A percentile compares a stretch with the other conserved stretches of the same genome.
These are phyloP conservation scores for Colletotrichum karsti DNA, from an alignment of 2,329 filamentous ascomycete species.

Conservation along the genomic window DNA sequence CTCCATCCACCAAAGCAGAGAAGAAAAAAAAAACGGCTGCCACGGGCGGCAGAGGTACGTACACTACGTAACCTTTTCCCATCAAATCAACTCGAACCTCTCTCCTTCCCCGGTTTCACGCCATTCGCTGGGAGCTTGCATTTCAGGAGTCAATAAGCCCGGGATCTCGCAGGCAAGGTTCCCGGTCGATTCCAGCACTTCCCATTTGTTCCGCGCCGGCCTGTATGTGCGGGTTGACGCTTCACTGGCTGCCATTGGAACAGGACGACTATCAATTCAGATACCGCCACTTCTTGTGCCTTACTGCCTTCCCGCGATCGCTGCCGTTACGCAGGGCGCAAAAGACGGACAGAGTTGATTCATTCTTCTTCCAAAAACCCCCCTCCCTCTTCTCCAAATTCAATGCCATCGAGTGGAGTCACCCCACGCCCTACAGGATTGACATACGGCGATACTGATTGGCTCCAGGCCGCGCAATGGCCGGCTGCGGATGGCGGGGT, in stretches of 20 bases:
- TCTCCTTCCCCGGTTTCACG: not conserved
- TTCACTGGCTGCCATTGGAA: not conserved
- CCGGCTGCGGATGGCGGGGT: slow-evolving; percentile 11
- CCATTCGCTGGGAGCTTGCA: not conserved
- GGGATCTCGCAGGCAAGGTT: not conserved
- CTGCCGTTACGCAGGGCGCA: not conserved
- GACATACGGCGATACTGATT: not conserved
- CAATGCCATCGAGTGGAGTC: not conserved
- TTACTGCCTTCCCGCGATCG: not conserved
- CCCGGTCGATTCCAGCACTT: not conserved
- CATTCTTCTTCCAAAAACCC: not conserved
- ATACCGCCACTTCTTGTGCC: not conserved
- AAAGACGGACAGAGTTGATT: not conserved
- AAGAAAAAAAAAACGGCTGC: not conserved
- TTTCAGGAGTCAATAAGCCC: not conserved
- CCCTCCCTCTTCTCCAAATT: slow-evolving; percentile 9
- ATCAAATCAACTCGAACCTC: not conserved
- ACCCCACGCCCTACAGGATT: not conserved
- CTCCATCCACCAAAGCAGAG: too few species aligned
- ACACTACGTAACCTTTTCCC: not conserved
- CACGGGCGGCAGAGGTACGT: not conserved
- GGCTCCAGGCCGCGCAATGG: not conserved
- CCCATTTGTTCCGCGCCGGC: not conserved
- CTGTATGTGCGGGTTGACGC: not conserved
- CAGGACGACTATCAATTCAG: not conserved